Conservation (phyloP, 441 rosid species). For the Pelargonium citronellum region DNA sequence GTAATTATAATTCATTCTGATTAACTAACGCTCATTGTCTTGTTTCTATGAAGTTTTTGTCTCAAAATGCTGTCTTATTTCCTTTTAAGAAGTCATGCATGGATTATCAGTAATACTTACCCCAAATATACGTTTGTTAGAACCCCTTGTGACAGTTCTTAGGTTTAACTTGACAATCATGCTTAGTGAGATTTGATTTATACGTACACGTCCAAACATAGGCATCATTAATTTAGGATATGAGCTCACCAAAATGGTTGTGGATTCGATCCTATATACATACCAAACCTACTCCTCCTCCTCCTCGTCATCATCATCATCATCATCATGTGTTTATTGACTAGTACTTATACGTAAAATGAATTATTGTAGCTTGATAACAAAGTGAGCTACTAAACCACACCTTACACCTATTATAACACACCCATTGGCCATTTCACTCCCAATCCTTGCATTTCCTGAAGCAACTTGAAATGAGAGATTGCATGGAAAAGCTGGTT, state of each 20-base stretch:
- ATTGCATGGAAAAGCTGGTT: constrained; percentile 81
- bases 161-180: constrained; percentile 25
- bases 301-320: no score
- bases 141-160: constrained; percentile 2
- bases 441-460: constrained; percentile 17
- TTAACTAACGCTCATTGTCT: no score
- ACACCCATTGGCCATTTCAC: constrained; percentile 11
- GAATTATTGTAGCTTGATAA: constrained; percentile 36
- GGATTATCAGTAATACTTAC: no score
- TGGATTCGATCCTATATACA: not conserved
- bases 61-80: no score
- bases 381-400: constrained; percentile 24
- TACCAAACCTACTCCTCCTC: constrained; percentile 26
- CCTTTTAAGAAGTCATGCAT: no score
- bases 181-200: constrained; percentile 8
- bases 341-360: constrained; percentile 20
- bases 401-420: constrained; percentile 22
- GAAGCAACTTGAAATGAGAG: constrained; percentile 52
- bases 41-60: no score
- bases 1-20: no score
- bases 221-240: constrained; percentile 11
- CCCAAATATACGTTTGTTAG: no score
- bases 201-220: constrained; percentile 24
- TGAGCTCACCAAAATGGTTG: not conserved
- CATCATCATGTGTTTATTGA: constrained; percentile 19